These are phyloP conservation scores for Lentinula edodes DNA, from an alignment of 768 basidiomycete genomes.

Conservation along the genomic window DNA sequence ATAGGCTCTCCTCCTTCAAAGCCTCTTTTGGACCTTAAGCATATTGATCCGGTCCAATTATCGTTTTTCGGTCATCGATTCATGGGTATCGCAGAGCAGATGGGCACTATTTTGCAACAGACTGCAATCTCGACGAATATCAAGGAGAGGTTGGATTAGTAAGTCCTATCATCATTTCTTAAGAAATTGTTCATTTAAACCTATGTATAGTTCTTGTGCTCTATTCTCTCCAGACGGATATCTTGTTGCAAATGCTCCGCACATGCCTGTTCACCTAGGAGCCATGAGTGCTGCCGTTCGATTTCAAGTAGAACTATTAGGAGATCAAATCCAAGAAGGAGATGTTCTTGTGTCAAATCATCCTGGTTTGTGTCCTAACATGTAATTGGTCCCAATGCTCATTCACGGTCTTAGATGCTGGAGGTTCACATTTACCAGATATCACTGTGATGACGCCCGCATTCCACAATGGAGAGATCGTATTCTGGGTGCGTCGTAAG, in stretches of 20 bases:
- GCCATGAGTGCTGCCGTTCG: conserved; percentile 19
- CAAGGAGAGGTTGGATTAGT: conserved; percentile 17
- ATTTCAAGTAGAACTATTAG: conserved; percentile 12
- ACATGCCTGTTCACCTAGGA: conserved; percentile 7
- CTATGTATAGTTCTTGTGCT: conserved; percentile 22
- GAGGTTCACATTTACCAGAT: conserved; percentile 35
- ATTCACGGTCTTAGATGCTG: conserved; percentile 11
- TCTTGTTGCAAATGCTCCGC: conserved; percentile 36
- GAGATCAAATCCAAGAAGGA: background rate
- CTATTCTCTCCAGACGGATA: conserved; percentile 35
- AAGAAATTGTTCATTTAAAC: background rate
- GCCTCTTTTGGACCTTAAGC: background rate
- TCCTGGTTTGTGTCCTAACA: conserved; percentile 6
- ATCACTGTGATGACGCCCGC: conserved; percentile 32
- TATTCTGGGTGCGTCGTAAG: background rate
- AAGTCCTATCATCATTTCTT: background rate
- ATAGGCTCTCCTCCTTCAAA: background rate
- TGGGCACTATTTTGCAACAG: background rate
- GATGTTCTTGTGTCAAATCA: conserved; percentile 16
- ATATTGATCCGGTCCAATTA: background rate
- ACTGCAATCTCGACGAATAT: conserved; percentile 4
- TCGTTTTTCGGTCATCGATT: conserved; percentile 3
- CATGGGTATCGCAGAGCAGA: conserved; percentile 4
- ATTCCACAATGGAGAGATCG: conserved; percentile 17
- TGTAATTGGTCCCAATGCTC: background rate